Evolutionary conservation across 176 grass and related monocot species (phyloP).

Genomic region (Miscanthus lutarioriparius): DNA sequence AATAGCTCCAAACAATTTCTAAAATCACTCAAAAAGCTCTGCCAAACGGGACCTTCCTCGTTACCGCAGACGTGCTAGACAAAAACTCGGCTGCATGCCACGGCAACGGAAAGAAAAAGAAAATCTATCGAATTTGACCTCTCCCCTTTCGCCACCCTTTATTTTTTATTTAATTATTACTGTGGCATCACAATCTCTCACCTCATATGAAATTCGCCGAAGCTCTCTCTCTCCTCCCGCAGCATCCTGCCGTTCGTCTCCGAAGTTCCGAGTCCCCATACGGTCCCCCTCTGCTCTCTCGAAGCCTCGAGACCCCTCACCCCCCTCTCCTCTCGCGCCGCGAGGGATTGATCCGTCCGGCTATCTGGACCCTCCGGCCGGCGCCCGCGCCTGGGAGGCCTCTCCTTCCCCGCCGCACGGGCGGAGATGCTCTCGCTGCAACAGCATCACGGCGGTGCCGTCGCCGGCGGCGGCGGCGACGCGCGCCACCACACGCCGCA

Average conservation of each 20-base stretch:
- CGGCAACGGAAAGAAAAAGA: too few species aligned
- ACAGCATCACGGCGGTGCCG: constrained; percentile 21
- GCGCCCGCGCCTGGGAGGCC: constrained; percentile 29
- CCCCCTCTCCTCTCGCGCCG: neutral
- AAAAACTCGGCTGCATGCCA: too few species aligned
- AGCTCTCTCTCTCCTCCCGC: neutral
- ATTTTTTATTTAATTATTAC: neutral
- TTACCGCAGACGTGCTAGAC: too few species aligned
- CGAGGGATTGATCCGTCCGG: constrained; percentile 11
- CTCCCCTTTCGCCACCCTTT: too few species aligned
- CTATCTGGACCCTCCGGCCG: constrained; percentile 29
- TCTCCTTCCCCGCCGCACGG: constrained; percentile 12
- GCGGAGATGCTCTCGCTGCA: constrained; percentile 46
- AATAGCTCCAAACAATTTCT: too few species aligned
- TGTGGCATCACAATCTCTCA: constrained; percentile 9
- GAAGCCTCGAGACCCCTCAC: neutral
- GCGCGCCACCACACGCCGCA: constrained; percentile 35
- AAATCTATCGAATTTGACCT: too few species aligned
- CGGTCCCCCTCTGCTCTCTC: neutral
- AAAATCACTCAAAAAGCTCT: too few species aligned
- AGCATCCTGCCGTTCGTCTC: neutral
- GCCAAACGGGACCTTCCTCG: too few species aligned
- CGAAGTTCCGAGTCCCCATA: constrained; percentile 30
- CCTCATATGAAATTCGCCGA: neutral
- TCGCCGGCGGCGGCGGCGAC: neutral